Evolutionary conservation across 495 filamentous ascomycete species (phyloP).

Genomic region (Daldinia bambusicola): DNA sequence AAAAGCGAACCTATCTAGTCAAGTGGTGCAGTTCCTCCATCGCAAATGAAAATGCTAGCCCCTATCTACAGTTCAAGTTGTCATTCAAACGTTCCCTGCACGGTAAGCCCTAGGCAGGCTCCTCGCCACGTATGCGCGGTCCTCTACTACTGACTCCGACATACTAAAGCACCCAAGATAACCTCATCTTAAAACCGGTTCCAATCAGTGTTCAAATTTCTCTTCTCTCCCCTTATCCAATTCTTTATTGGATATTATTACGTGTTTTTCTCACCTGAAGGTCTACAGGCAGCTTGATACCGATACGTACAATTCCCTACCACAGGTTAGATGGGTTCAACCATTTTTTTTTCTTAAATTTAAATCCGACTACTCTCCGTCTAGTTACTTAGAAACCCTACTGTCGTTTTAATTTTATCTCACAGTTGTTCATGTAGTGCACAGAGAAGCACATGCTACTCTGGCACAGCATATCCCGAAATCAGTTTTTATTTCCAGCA

Average conservation of each 20-base stretch:
- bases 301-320: neutral
- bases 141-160: neutral
- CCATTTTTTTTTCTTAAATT: neutral
- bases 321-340: neutral
- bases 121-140: conserved; percentile 7
- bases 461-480: no score
- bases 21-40: conserved; percentile 9
- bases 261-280: neutral
- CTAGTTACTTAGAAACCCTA: no score
- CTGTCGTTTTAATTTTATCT: no score
- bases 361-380: no score
- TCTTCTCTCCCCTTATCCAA: neutral
- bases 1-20: conserved; percentile 19
- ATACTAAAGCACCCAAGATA: conserved; percentile 1
- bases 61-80: conserved; percentile 13
- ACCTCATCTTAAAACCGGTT: neutral
- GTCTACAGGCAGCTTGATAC: neutral
- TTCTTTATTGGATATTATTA: neutral
- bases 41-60: conserved; percentile 6
- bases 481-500: no score
- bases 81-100: neutral
- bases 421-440: no score
- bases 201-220: no score
- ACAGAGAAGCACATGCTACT: no score
- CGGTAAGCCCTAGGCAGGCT: conserved; percentile 7